These are phyloP conservation scores for Termitomyces sp. DNA, from an alignment of 768 basidiomycete species.

Conservation along the genomic window DNA sequence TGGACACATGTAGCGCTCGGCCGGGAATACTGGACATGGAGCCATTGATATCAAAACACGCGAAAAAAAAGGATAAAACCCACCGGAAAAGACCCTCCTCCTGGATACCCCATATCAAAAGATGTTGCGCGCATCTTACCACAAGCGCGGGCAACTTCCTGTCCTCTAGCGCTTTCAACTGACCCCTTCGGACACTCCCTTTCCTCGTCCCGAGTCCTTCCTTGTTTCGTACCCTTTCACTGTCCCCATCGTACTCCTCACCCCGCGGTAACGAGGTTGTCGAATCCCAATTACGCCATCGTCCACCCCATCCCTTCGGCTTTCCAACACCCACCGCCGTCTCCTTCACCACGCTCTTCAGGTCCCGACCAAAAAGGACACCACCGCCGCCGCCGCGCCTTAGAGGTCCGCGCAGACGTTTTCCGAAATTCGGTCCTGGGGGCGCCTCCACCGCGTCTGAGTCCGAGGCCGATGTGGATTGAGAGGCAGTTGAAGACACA, in stretches of 20 bases:
- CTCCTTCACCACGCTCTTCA: slow-evolving; percentile 50
- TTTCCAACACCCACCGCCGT: slow-evolving; percentile 41
- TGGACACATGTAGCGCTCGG: slow-evolving; percentile 73
- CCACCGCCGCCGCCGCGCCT: slow-evolving; percentile 27
- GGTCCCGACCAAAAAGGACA: slow-evolving; percentile 62
- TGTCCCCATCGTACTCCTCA: slow-evolving; percentile 19
- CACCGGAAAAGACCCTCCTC: slow-evolving; percentile 87
- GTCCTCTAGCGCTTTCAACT: slow-evolving; percentile 36
- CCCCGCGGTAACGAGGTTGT: slow-evolving; percentile 1
- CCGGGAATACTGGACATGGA: slow-evolving; percentile 64
- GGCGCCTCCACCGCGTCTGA: slow-evolving; percentile 31
- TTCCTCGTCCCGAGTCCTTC: slow-evolving; percentile 13
- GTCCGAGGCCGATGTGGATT: slow-evolving; percentile 16
- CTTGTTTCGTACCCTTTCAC: slow-evolving; percentile 6
- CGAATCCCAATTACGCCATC: slow-evolving; percentile 20
- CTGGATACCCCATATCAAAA: slow-evolving; percentile 77
- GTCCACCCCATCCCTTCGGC: slow-evolving; percentile 14
- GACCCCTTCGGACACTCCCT: slow-evolving; percentile 18
- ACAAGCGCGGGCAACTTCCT: slow-evolving; percentile 69
- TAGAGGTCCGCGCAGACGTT: slow-evolving; percentile 49
- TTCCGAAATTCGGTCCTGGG: slow-evolving; percentile 49
- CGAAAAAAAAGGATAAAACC: slow-evolving; percentile 18
- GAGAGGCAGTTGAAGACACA: slow-evolving; percentile 40
- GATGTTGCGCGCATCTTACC: slow-evolving; percentile 77
- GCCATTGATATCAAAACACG: slow-evolving; percentile 6